Percentiles rank a stretch among this genome's conserved stretches.
These are phyloP conservation scores for Fusarium chaquense DNA, from an alignment of 2,329 filamentous ascomycete genomes.

Conservation along the genomic window DNA sequence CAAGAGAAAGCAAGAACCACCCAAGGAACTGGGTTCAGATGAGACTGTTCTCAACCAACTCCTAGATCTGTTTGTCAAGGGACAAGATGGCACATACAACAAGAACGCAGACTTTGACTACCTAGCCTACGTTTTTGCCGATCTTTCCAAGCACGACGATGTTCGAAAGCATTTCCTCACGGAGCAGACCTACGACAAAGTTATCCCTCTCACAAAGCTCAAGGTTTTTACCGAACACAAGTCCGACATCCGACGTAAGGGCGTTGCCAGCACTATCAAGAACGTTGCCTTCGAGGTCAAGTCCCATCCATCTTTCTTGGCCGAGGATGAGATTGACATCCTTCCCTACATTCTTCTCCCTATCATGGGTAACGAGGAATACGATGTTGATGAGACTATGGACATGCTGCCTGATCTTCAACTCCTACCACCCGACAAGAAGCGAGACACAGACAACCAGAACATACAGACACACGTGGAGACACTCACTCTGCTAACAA, in stretches of 20 bases:
- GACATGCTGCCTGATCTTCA: conserved; percentile 92
- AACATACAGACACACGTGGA: conserved; percentile 92
- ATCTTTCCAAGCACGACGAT: conserved; percentile 84
- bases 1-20: conserved; percentile 73
- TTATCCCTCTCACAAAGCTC: conserved; percentile 92
- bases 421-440: conserved; percentile 88
- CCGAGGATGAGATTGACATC: conserved; percentile 79
- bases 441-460: conserved; percentile 78
- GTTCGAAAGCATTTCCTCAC: conserved; percentile 81
- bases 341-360: conserved; percentile 91
- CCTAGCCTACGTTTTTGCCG: conserved; percentile 92
- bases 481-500: conserved; percentile 85
- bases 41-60: conserved; percentile 86
- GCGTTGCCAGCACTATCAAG: conserved; percentile 97
- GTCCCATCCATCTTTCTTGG: conserved; percentile 77
- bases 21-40: conserved; percentile 78
- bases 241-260: conserved; percentile 84
- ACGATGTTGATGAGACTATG: conserved; percentile 85
- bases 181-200: conserved; percentile 79
- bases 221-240: conserved; percentile 94
- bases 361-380: conserved; percentile 89
- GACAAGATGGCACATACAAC: conserved; percentile 85
- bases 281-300: conserved; percentile 88
- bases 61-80: conserved; percentile 96
- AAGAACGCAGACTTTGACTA: conserved; percentile 90